Conservation (phyloP, 371 early-diverging fungal species). For the Mucor sp. region DNA sequence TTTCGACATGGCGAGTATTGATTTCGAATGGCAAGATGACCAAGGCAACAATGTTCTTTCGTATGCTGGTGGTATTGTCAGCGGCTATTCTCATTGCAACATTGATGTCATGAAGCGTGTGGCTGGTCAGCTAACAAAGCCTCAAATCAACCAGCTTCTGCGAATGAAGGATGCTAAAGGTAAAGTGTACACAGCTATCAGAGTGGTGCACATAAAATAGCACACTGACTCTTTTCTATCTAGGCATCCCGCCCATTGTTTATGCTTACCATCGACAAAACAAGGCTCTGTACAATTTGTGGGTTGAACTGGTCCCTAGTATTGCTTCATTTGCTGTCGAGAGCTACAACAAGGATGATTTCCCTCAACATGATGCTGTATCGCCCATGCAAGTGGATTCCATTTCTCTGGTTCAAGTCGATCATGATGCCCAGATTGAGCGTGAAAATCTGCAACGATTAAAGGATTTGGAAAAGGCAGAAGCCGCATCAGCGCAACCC, state of each 20-base stretch:
- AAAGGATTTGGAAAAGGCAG: conserved; percentile 20
- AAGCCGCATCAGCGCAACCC: conserved; percentile 5
- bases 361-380: background rate
- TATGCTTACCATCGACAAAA: conserved; percentile 23
- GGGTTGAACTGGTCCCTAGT: background rate
- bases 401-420: conserved; percentile 28
- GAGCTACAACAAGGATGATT: conserved; percentile 4
- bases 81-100: conserved; percentile 43
- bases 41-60: conserved; percentile 41
- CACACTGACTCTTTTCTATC: background rate
- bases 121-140: background rate
- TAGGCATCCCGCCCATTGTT: conserved; percentile 28
- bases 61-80: conserved; percentile 25
- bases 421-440: conserved; percentile 48
- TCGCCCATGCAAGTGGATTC: conserved; percentile 18
- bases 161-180: conserved; percentile 25
- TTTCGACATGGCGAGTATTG: conserved; percentile 14
- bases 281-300: conserved; percentile 11
- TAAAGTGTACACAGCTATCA: background rate
- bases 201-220: too few species aligned
- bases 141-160: conserved; percentile 6
- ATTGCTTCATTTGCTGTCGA: background rate
- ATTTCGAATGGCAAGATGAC: conserved; percentile 40
- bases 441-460: conserved; percentile 33
- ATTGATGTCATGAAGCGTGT: conserved; percentile 30